These are phyloP conservation scores for Mallotus repandus DNA, from an alignment of 441 rosid species.

Conservation along the genomic window DNA sequence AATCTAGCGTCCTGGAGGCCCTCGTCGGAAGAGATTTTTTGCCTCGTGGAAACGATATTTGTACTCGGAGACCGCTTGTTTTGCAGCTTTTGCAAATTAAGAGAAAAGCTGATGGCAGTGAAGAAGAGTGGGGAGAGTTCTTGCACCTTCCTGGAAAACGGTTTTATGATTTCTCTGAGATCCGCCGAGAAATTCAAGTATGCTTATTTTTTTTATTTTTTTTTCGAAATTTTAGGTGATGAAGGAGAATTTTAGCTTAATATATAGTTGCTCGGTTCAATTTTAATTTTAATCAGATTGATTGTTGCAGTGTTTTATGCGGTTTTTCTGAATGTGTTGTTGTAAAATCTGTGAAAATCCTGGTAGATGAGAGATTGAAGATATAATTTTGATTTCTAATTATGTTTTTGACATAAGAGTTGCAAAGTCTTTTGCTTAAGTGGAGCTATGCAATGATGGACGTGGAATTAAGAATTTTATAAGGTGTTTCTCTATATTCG, in stretches of 20 bases:
- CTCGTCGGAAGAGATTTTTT: conserved; percentile 79
- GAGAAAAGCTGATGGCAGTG: conserved; percentile 48
- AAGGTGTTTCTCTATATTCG: background rate
- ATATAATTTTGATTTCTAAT: too few species aligned
- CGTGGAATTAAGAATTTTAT: background rate
- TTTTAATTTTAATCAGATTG: too few species aligned
- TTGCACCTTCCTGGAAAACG: conserved; percentile 71
- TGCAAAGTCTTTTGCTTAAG: too few species aligned
- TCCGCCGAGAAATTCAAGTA: conserved; percentile 80
- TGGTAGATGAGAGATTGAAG: too few species aligned
- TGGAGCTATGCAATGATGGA: background rate
- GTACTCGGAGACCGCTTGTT: conserved; percentile 84
- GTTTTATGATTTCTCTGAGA: conserved; percentile 69
- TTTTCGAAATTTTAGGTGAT: background rate
- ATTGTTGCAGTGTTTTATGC: too few species aligned
- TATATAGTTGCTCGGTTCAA: too few species aligned
- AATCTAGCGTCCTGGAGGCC: conserved; percentile 77
- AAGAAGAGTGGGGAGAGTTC: conserved; percentile 84
- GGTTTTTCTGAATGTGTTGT: too few species aligned
- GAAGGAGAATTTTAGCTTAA: too few species aligned
- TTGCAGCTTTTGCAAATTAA: conserved; percentile 74
- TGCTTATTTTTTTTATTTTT: background rate
- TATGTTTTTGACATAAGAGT: too few species aligned
- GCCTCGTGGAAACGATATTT: conserved; percentile 69
- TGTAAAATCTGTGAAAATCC: too few species aligned